Percentiles rank a stretch among this genome's conserved stretches.
These are phyloP conservation scores for Daldinia eschscholtzii DNA, from an alignment of 2,329 filamentous ascomycete genomes.

Conservation along the genomic window DNA sequence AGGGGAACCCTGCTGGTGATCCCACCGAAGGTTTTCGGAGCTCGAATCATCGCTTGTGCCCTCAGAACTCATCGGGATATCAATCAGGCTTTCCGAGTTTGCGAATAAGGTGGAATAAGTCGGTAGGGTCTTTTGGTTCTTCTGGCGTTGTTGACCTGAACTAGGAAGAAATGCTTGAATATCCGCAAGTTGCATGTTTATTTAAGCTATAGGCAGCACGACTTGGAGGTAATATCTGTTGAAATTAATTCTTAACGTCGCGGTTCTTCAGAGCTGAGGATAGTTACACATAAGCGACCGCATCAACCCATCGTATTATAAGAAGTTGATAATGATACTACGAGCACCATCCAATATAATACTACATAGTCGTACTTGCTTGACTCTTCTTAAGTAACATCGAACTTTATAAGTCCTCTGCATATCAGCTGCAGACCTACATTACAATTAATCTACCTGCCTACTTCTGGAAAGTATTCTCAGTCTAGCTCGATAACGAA, in stretches of 20 bases:
- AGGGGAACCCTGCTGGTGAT: constrained; percentile 1
- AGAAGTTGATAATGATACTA: not conserved
- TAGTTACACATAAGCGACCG: constrained; percentile 11
- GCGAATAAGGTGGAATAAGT: constrained; percentile 41
- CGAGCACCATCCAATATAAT: not conserved
- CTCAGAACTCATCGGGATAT: constrained; percentile 5
- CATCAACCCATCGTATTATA: constrained; percentile 15
- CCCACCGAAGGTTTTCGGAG: constrained; percentile 8
- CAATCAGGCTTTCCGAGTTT: constrained; percentile 13
- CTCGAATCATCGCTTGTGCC: constrained; percentile 9
- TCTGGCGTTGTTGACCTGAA: constrained; percentile 13
- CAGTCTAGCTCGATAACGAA: not conserved
- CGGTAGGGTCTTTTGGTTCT: constrained; percentile 22
- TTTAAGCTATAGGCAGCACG: constrained; percentile 8
- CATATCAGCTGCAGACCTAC: not conserved
- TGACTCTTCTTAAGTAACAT: not conserved
- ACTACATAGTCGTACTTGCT: constrained; percentile 14
- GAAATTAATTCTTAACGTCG: constrained; percentile 14
- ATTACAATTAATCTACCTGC: not conserved
- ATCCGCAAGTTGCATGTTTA: constrained; percentile 26
- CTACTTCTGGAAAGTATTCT: not conserved
- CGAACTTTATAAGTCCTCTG: not conserved
- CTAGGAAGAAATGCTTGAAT: constrained; percentile 25
- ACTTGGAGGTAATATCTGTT: not conserved
- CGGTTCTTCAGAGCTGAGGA: constrained; percentile 13